phyloP scores from a whole-genome alignment of 495 filamentous ascomycete species.

The Podospora sp. region DNA sequence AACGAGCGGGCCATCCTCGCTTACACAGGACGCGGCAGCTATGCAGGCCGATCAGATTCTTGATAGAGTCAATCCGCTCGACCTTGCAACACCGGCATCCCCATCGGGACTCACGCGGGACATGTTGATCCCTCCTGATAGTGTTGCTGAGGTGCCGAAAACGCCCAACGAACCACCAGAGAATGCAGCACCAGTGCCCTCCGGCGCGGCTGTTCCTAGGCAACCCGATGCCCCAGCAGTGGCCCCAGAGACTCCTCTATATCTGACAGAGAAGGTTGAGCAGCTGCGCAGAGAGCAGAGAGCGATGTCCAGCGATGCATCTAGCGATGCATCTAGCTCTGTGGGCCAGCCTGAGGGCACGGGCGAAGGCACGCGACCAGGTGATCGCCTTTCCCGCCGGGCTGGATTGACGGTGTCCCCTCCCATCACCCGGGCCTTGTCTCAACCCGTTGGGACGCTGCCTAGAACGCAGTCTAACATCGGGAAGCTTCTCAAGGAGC shows the following conservation, averaged over 20 bases:
- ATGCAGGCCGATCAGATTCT: conserved; percentile 31
- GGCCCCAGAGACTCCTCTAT: conserved; percentile 26
- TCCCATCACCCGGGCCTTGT: conserved; percentile 68
- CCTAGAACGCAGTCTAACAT: conserved; percentile 38
- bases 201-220: neutral
- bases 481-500: conserved; percentile 40
- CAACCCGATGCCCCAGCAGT: neutral
- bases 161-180: neutral
- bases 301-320: conserved; percentile 29
- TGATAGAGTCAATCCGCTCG: conserved; percentile 68
- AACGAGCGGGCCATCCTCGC: conserved; percentile 21
- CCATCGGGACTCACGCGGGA: conserved; percentile 23
- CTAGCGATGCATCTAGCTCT: conserved; percentile 23
- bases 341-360: conserved; percentile 19
- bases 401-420: conserved; percentile 57
- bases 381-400: conserved; percentile 49
- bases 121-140: conserved; percentile 18
- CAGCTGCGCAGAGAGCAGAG: conserved; percentile 49
- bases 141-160: neutral
- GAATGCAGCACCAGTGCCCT: neutral
- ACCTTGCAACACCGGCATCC: conserved; percentile 63
- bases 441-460: conserved; percentile 59
- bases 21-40: conserved; percentile 20
- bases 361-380: conserved; percentile 20
- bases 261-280: conserved; percentile 54